Conservation (phyloP, 2,329 filamentous ascomycete species). For the Pseudogymnoascus sp. region DNA sequence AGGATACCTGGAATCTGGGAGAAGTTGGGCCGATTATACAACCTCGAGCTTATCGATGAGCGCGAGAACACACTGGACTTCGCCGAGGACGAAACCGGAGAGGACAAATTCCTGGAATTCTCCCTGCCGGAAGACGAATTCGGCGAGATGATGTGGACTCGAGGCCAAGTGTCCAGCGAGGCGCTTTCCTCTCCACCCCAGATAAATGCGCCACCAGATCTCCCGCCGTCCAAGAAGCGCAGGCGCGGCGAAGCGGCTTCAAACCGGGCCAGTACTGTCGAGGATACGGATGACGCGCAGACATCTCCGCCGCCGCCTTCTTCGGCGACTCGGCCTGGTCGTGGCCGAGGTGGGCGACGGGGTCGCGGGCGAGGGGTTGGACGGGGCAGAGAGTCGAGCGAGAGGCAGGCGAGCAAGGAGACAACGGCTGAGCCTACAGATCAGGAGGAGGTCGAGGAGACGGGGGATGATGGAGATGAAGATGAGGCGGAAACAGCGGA, state of each 20-base stretch:
- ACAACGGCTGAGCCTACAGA: slow-evolving; percentile 24
- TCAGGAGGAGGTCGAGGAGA: slow-evolving; percentile 27
- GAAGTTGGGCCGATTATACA: slow-evolving; percentile 76
- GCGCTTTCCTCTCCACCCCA: slow-evolving; percentile 28
- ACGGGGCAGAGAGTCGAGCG: slow-evolving; percentile 29
- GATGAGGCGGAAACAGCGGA: slow-evolving; percentile 33
- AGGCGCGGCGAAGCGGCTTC: slow-evolving; percentile 29
- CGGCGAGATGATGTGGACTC: slow-evolving; percentile 24
- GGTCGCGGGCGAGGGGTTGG: slow-evolving; percentile 35
- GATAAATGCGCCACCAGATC: slow-evolving; percentile 16
- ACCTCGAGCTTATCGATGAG: slow-evolving; percentile 78
- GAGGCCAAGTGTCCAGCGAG: slow-evolving; percentile 24
- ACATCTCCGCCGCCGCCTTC: slow-evolving; percentile 36
- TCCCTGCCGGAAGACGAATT: slow-evolving; percentile 43
- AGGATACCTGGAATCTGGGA: slow-evolving; percentile 86
- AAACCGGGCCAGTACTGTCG: slow-evolving; percentile 39
- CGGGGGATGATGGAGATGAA: slow-evolving; percentile 25
- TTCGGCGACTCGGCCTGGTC: slow-evolving; percentile 29
- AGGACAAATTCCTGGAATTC: slow-evolving; percentile 54
- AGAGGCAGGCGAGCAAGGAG: slow-evolving; percentile 26
- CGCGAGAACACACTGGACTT: slow-evolving; percentile 51
- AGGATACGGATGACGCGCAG: slow-evolving; percentile 40
- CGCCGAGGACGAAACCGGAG: slow-evolving; percentile 43
- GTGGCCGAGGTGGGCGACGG: slow-evolving; percentile 33
- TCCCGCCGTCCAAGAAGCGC: slow-evolving; percentile 22